Evolutionary conservation across 257 asterid genomes (phyloP).

Genomic region (Petrea volubilis): DNA sequence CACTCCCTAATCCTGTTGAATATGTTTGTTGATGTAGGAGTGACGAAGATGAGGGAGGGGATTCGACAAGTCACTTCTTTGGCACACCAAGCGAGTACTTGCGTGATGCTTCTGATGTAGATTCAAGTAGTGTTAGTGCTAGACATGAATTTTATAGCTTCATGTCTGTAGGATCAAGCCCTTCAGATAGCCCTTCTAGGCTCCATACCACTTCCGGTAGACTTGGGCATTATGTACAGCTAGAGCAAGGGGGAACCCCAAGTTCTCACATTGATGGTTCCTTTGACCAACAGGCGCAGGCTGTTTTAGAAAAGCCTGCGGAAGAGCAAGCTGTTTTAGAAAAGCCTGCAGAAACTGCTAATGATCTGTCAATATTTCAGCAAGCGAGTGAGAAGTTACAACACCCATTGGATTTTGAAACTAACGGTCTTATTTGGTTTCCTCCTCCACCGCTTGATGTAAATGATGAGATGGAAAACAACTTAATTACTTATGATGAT

Average conservation of each 20-base stretch:
- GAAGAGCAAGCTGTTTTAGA: slow-evolving; percentile 30
- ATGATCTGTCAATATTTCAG: slow-evolving; percentile 37
- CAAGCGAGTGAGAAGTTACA: slow-evolving; percentile 41
- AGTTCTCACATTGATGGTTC: slow-evolving; percentile 40
- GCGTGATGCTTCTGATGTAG: slow-evolving; percentile 71
- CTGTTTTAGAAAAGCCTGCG: slow-evolving; percentile 57
- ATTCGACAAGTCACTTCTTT: slow-evolving; percentile 52
- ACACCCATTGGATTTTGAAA: slow-evolving; percentile 69
- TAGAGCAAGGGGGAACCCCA: slow-evolving; percentile 51
- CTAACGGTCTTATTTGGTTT: slow-evolving; percentile 71
- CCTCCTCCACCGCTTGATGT: slow-evolving; percentile 83
- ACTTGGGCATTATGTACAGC: slow-evolving; percentile 66
- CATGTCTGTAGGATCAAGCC: slow-evolving; percentile 76
- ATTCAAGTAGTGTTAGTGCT: slow-evolving; percentile 73
- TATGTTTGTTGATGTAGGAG: slow-evolving; percentile 52
- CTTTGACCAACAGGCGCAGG: slow-evolving; percentile 52
- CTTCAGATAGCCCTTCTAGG: slow-evolving; percentile 82
- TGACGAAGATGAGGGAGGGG: slow-evolving; percentile 79
- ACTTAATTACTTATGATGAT: slow-evolving; percentile 64
- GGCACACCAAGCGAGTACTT: slow-evolving; percentile 55
- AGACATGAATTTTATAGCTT: slow-evolving; percentile 62
- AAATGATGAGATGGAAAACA: slow-evolving; percentile 54
- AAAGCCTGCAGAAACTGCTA: slow-evolving; percentile 40
- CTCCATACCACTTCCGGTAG: slow-evolving; percentile 50
- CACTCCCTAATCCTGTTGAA: neutral